These are phyloP conservation scores for Fusarium staphyleae DNA, from an alignment of 2,329 filamentous ascomycete genomes.

Conservation along the genomic window DNA sequence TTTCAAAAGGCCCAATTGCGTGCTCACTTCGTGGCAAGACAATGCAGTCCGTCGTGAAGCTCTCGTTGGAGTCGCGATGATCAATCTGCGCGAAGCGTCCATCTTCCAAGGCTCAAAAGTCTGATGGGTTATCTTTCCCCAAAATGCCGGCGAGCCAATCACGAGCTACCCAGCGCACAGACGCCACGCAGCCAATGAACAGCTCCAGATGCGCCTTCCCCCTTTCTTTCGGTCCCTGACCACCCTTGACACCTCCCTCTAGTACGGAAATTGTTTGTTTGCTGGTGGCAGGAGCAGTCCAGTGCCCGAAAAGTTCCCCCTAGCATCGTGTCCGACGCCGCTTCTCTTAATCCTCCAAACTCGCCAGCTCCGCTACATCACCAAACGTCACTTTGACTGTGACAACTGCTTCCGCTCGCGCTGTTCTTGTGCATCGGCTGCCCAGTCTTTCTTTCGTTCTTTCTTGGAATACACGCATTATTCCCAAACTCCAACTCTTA, in stretches of 20 bases:
- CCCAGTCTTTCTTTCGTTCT: slow-evolving; percentile 37
- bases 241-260: slow-evolving; percentile 45
- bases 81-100: slow-evolving; percentile 36
- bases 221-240: slow-evolving; percentile 52
- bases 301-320: slow-evolving; percentile 51
- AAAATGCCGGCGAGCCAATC: slow-evolving; percentile 43
- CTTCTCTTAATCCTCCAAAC: slow-evolving; percentile 41
- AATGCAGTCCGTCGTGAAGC: slow-evolving; percentile 22
- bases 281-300: slow-evolving; percentile 50
- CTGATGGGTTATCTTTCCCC: slow-evolving; percentile 40
- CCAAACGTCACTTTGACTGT: slow-evolving; percentile 37
- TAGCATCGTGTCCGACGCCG: slow-evolving; percentile 41
- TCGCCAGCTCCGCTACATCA: slow-evolving; percentile 39
- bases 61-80: slow-evolving; percentile 30
- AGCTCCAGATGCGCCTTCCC: slow-evolving; percentile 49
- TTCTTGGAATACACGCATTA: slow-evolving; percentile 42
- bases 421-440: slow-evolving; percentile 26
- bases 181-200: slow-evolving; percentile 41
- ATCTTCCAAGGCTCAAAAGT: slow-evolving; percentile 43
- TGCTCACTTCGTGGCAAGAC: slow-evolving; percentile 5
- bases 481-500: slow-evolving; percentile 42
- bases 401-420: slow-evolving; percentile 33
- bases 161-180: slow-evolving; percentile 43
- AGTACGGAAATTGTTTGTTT: slow-evolving; percentile 58
- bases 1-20: slow-evolving; percentile 12